A percentile compares a stretch with the other conserved stretches of the same genome.
Evolutionary conservation across 768 basidiomycete genomes (phyloP).

Genomic region (Calvatia gigantea): DNA sequence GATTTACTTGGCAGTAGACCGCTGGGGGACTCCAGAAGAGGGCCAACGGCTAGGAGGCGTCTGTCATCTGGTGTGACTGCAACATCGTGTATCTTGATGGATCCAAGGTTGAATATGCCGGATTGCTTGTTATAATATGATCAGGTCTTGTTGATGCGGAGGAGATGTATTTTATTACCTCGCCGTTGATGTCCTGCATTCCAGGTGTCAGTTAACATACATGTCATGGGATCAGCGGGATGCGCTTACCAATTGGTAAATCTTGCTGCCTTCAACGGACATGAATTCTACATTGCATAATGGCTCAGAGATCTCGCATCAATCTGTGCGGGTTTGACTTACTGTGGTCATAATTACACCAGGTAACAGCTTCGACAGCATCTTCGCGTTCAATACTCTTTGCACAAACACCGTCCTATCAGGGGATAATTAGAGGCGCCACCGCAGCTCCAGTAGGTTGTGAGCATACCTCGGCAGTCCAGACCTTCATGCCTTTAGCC

Average conservation of each 20-base stretch:
- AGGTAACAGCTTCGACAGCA: slow-evolving; percentile 59
- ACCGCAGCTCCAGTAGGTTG: slow-evolving; percentile 1
- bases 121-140: slow-evolving; percentile 35
- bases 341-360: slow-evolving; percentile 67
- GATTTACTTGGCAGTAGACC: slow-evolving; percentile 70
- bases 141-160: not conserved
- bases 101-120: slow-evolving; percentile 54
- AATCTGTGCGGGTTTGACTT: slow-evolving; percentile 4
- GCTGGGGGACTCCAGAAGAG: slow-evolving; percentile 56
- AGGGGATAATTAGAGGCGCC: not conserved
- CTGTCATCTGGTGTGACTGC: slow-evolving; percentile 64
- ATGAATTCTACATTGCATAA: slow-evolving; percentile 49
- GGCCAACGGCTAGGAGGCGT: slow-evolving; percentile 66
- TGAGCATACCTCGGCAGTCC: slow-evolving; percentile 64
- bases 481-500: slow-evolving; percentile 62
- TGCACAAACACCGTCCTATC: slow-evolving; percentile 64
- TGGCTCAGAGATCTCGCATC: not conserved
- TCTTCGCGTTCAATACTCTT: slow-evolving; percentile 58
- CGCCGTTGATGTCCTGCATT: slow-evolving; percentile 54
- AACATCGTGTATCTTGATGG: slow-evolving; percentile 66
- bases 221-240: too few species aligned
- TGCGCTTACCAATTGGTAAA: slow-evolving; percentile 52
- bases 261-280: slow-evolving; percentile 63
- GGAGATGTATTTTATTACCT: slow-evolving; percentile 27
- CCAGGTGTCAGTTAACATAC: not conserved